A percentile compares a stretch with the other conserved stretches of the same genome.
Conservation (phyloP, 108 stramenopile species). For the Stephanodiscus minutulus region DNA sequence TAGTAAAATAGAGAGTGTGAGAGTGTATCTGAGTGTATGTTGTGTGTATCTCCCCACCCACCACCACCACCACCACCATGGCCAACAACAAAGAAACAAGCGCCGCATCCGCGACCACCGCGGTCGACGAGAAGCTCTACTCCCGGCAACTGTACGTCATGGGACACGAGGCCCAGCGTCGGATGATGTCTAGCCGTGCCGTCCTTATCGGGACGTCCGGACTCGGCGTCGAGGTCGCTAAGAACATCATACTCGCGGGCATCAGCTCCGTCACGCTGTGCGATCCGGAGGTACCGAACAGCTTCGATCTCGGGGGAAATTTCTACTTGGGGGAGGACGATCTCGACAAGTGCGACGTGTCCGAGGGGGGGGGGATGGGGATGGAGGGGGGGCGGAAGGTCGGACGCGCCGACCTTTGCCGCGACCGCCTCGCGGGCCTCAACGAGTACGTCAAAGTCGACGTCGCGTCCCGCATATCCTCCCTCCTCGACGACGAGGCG, state of each 20-base stretch:
- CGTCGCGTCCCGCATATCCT: slow-evolving; percentile 55
- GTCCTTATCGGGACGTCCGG: slow-evolving; percentile 91
- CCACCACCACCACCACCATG: too few relatives aligned
- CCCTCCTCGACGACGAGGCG: slow-evolving; percentile 53
- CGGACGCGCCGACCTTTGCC: slow-evolving; percentile 68
- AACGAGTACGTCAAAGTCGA: slow-evolving; percentile 87
- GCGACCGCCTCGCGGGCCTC: slow-evolving; percentile 70
- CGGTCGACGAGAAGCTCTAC: slow-evolving; percentile 96
- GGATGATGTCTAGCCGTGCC: slow-evolving; percentile 93
- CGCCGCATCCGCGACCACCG: background rate
- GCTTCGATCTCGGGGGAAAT: slow-evolving; percentile 86
- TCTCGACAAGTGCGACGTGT: slow-evolving; percentile 13
- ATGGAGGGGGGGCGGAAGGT: too few relatives aligned
- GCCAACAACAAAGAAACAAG: background rate
- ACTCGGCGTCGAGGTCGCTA: slow-evolving; percentile 93
- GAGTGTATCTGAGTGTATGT: too few relatives aligned
- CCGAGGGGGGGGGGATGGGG: background rate
- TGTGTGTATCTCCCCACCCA: too few relatives aligned
- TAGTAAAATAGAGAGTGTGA: too few relatives aligned
- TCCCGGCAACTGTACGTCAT: slow-evolving; percentile 99
- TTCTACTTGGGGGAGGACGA: slow-evolving; percentile 71
- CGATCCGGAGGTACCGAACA: slow-evolving; percentile 69
- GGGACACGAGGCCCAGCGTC: slow-evolving; percentile 98
- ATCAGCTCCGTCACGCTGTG: slow-evolving; percentile 70
- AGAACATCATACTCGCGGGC: slow-evolving; percentile 96